phyloP scores from a whole-genome alignment of 139 green algal genomes.

The Tetraselmis striata region DNA sequence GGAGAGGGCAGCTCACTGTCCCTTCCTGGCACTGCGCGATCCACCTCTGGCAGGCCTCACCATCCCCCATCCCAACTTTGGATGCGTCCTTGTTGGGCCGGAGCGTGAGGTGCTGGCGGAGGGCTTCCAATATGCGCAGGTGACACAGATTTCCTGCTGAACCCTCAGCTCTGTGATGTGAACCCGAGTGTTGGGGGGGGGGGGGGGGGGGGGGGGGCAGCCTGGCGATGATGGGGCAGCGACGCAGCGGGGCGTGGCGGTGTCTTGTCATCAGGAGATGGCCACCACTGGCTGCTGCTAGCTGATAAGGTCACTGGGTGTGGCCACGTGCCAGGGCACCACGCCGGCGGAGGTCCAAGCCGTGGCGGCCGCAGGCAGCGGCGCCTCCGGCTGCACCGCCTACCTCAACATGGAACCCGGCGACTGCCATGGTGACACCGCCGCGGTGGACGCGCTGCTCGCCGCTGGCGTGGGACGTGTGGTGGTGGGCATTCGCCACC shows the following conservation, averaged over 20 bases:
- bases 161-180: no score
- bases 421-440: slow-evolving; percentile 27
- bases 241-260: not conserved
- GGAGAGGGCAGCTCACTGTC: not conserved
- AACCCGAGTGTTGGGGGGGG: no score
- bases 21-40: no score
- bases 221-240: no score
- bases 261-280: no score
- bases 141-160: no score
- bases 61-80: slow-evolving; percentile 74
- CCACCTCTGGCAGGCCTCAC: slow-evolving; percentile 52
- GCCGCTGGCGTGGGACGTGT: slow-evolving; percentile 66
- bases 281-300: no score
- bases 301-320: no score
- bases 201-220: no score
- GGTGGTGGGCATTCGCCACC: slow-evolving; percentile 80
- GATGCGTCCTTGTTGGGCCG: slow-evolving; percentile 55
- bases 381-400: slow-evolving; percentile 49
- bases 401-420: slow-evolving; percentile 92
- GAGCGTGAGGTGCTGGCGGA: slow-evolving; percentile 34
- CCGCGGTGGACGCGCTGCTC: slow-evolving; percentile 61
- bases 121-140: slow-evolving; percentile 61
- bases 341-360: slow-evolving; percentile 56
- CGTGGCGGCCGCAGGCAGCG: slow-evolving; percentile 23
- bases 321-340: slow-evolving; percentile 48